Conservation (phyloP, 2,329 filamentous ascomycete genomes). For the Blastomyces emzantsi region DNA sequence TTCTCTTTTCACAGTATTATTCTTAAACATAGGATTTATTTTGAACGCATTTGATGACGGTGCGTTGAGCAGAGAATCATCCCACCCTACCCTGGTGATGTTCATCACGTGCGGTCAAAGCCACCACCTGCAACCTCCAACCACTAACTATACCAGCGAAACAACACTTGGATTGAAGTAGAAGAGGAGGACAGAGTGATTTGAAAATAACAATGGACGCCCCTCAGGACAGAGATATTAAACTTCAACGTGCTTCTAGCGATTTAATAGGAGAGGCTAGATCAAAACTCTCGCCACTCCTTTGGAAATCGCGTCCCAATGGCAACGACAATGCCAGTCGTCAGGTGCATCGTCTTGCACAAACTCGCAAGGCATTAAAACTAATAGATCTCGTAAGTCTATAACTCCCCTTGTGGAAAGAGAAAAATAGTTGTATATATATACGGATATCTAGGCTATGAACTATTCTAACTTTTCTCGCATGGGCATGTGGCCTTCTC, state of each 20-base stretch:
- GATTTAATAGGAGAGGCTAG: constrained; percentile 37
- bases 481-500: neutral
- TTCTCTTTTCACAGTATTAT: neutral
- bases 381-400: constrained; percentile 34
- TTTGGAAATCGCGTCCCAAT: constrained; percentile 29
- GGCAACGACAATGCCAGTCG: constrained; percentile 19
- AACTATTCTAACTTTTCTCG: constrained; percentile 12
- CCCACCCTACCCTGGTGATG: neutral
- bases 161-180: neutral
- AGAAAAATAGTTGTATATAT: neutral
- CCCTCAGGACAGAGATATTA: constrained; percentile 36
- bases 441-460: constrained; percentile 8
- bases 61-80: neutral
- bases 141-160: no score
- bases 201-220: constrained; percentile 33
- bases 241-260: constrained; percentile 39
- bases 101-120: neutral
- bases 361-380: constrained; percentile 30
- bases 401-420: neutral
- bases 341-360: constrained; percentile 33
- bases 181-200: neutral
- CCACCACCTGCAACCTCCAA: neutral
- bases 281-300: constrained; percentile 33
- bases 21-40: neutral
- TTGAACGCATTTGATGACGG: neutral